Percentiles rank a stretch among this genome's conserved stretches.
Conservation (phyloP, 169 alveolate genomes). For the Cryptosporidium felis region DNA sequence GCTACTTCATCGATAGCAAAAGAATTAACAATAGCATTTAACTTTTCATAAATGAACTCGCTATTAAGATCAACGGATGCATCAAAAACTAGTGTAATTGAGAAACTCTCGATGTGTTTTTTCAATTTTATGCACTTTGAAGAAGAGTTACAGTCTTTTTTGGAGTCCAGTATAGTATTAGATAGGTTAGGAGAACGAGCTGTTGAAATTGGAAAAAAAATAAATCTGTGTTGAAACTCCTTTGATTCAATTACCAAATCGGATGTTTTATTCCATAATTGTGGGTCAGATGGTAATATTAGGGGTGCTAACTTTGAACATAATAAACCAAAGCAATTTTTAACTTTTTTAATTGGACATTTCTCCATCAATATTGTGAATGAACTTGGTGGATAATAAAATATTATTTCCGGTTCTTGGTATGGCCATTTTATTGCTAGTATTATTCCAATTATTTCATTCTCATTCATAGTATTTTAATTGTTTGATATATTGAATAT, state of each 20-base stretch:
- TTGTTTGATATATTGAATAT: too few relatives aligned
- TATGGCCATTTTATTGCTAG: constrained; percentile 60
- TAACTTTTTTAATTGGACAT: neutral
- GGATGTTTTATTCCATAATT: constrained; percentile 45
- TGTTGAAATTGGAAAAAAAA: constrained; percentile 16
- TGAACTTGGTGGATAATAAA: constrained; percentile 7
- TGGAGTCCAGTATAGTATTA: too few relatives aligned
- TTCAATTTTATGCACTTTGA: too few relatives aligned
- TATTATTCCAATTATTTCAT: constrained; percentile 25
- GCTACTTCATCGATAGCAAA: constrained; percentile 14
- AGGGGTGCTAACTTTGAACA: constrained; percentile 56
- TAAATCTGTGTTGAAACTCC: constrained; percentile 16
- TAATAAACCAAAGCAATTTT: constrained; percentile 43
- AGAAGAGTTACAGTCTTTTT: too few relatives aligned
- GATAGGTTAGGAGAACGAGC: too few relatives aligned
- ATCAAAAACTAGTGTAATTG: constrained; percentile 27
- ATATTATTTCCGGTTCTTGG: constrained; percentile 63
- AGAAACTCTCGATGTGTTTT: constrained; percentile 37
- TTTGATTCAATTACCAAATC: constrained; percentile 55
- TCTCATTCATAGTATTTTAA: neutral
- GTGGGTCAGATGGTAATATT: constrained; percentile 47
- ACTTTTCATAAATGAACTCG: constrained; percentile 11
- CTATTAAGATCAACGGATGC: constrained; percentile 21
- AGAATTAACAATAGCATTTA: neutral
- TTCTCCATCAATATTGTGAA: neutral